Conservation (phyloP, 495 filamentous ascomycete genomes). For the Annulohypoxylon nitens region DNA sequence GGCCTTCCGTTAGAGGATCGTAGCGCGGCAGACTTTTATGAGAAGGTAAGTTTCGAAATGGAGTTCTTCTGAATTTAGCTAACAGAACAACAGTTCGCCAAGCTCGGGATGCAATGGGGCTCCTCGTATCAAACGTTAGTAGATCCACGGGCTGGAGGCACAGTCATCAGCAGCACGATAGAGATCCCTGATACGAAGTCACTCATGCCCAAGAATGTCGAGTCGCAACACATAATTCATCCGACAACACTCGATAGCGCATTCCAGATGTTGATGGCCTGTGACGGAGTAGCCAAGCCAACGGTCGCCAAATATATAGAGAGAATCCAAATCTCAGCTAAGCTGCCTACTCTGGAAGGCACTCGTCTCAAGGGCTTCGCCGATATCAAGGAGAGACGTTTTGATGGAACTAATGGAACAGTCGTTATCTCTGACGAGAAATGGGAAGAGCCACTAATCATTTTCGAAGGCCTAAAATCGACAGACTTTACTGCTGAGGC, state of each 20-base stretch:
- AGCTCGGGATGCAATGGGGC: conserved; percentile 52
- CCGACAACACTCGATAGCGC: conserved; percentile 56
- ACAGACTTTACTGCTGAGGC: conserved; percentile 40
- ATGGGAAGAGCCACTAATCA: conserved; percentile 47
- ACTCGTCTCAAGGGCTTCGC: conserved; percentile 42
- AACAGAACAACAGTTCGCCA: conserved; percentile 31
- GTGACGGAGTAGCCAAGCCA: conserved; percentile 42
- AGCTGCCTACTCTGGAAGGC: conserved; percentile 39
- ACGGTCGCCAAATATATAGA: conserved; percentile 51
- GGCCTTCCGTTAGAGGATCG: conserved; percentile 25
- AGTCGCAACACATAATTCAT: conserved; percentile 58
- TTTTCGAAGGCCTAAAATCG: conserved; percentile 48
- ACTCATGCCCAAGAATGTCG: conserved; percentile 54
- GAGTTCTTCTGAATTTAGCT: background rate
- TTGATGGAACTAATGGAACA: conserved; percentile 46
- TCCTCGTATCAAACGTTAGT: conserved; percentile 47
- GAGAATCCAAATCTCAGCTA: conserved; percentile 45
- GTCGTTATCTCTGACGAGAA: conserved; percentile 46
- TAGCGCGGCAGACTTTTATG: conserved; percentile 42
- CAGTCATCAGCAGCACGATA: conserved; percentile 42
- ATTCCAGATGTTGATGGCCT: conserved; percentile 51
- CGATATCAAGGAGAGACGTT: conserved; percentile 46
- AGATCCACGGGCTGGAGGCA: conserved; percentile 38
- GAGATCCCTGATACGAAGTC: conserved; percentile 53
- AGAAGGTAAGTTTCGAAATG: conserved; percentile 21